phyloP scores from a whole-genome alignment of 1,284 basidiomycete species.

The Malassezia psittaci region DNA sequence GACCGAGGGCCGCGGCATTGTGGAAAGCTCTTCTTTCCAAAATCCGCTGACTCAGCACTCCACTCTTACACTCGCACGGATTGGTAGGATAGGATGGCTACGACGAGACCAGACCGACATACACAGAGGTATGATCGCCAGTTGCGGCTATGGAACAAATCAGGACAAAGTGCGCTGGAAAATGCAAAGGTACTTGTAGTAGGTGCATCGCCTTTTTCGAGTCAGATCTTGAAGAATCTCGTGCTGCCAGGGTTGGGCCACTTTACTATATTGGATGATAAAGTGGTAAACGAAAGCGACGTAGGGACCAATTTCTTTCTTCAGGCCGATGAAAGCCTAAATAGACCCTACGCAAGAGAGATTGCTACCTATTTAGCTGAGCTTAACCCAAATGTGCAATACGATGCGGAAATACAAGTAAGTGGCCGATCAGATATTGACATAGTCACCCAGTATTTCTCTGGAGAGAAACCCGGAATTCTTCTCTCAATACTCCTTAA shows the following conservation, averaged over 20 bases:
- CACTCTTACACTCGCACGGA: neutral
- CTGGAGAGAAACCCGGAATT: slow-evolving; percentile 55
- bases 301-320: slow-evolving; percentile 95
- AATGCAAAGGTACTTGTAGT: slow-evolving; percentile 70
- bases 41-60: neutral
- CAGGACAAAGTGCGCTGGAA: slow-evolving; percentile 85
- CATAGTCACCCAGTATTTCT: slow-evolving; percentile 40
- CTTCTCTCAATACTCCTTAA: slow-evolving; percentile 60
- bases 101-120: slow-evolving; percentile 18
- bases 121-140: slow-evolving; percentile 46
- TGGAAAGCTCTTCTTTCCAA: neutral
- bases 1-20: slow-evolving; percentile 2
- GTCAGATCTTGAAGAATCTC: slow-evolving; percentile 83
- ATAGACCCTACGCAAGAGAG: slow-evolving; percentile 68
- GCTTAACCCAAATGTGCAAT: slow-evolving; percentile 76
- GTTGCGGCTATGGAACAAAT: slow-evolving; percentile 79
- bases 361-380: slow-evolving; percentile 68
- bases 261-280: slow-evolving; percentile 73
- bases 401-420: slow-evolving; percentile 58
- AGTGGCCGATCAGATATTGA: slow-evolving; percentile 16
- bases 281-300: slow-evolving; percentile 60
- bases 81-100: neutral
- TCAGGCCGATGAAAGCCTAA: slow-evolving; percentile 60
- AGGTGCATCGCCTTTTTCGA: slow-evolving; percentile 67
- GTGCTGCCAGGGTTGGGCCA: slow-evolving; percentile 85